A percentile compares a stretch with the other conserved stretches of the same genome.
Conservation (phyloP, 2,329 filamentous ascomycete species). For the Xylariaceae sp. region DNA sequence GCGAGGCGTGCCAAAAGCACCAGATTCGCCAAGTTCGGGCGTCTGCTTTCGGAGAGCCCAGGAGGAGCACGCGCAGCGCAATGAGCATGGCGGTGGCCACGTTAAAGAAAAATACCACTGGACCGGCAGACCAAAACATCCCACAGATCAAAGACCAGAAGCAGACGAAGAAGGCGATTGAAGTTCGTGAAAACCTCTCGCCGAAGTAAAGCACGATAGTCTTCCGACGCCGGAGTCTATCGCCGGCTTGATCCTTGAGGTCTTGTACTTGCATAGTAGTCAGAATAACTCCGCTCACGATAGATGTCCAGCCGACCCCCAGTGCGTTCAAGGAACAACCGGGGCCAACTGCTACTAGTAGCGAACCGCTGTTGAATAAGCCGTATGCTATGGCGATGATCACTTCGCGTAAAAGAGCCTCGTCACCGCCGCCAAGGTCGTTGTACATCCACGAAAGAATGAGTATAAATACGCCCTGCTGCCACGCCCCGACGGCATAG, state of each 20-base stretch:
- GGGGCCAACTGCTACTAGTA: constrained; percentile 11
- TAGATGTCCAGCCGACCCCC: constrained; percentile 14
- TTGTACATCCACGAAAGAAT: constrained; percentile 24
- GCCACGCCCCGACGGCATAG: constrained; percentile 13
- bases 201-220: constrained; percentile 19
- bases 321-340: neutral
- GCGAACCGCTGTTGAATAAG: constrained; percentile 19
- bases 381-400: constrained; percentile 21
- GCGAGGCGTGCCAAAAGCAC: constrained; percentile 1
- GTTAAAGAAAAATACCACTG: neutral
- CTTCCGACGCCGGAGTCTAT: constrained; percentile 14
- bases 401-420: constrained; percentile 11
- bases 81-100: neutral
- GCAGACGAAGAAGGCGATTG: constrained; percentile 10
- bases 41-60: neutral
- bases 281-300: constrained; percentile 19
- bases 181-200: constrained; percentile 9
- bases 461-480: constrained; percentile 12
- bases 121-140: constrained; percentile 1
- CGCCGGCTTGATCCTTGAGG: constrained; percentile 22
- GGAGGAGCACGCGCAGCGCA: neutral
- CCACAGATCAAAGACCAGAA: constrained; percentile 9
- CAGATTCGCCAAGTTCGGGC: constrained; percentile 1
- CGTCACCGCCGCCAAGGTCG: constrained; percentile 23
- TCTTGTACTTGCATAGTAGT: constrained; percentile 25